Evolutionary conservation across 2,329 filamentous ascomycete genomes (phyloP), one percentile per base, ranked within the genome.

Genomic region (Neofusicoccum sp.): DNA sequence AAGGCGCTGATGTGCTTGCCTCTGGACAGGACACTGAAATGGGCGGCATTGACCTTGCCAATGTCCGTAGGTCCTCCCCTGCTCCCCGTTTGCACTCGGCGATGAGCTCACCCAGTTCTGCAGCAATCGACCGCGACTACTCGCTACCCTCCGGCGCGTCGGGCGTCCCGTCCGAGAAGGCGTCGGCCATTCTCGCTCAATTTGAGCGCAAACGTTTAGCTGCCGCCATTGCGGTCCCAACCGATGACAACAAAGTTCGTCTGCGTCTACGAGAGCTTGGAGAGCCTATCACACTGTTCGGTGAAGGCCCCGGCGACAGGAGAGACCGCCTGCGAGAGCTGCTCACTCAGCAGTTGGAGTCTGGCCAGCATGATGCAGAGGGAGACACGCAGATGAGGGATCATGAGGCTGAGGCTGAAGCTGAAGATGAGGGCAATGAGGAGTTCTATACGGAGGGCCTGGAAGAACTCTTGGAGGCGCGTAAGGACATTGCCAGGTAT

Each of bases 201-300:
- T 95, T 99, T 75, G 89, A 92, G 69, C 90, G 93, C 63, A 97
- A 96, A 76, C 87, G 92, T 70, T 85, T 91, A 70, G 93, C 92
- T 9, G 92, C 92, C 16, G 89, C 89, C 9, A 90, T 98, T 67
- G 89, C 90, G 11, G 95, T 99, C 3, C 95, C 93, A 0, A 99
- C 96, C 59, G 93, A 97, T 73, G 95, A 99, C 79, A 87, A 84
- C 63, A 86, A 90, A 68, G 93, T 99, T 49, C 89, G 92, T 63
- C 82, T 86, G 38, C 87, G 86, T 66, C 83, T 98, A 62, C 87
- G 95, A 65, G 89, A 95, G 69, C 82, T 96, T 65, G 91, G 90
- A n/a, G 90, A 99, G 71, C 95, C 95, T 9, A 87, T 98, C 60
- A 99, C 93, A 0, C 82, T 98, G 0, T 99, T 99, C 66, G 95